Base-by-base conservation (phyloP, 768 basidiomycete species). In the Termitomyces sp. region DNA sequence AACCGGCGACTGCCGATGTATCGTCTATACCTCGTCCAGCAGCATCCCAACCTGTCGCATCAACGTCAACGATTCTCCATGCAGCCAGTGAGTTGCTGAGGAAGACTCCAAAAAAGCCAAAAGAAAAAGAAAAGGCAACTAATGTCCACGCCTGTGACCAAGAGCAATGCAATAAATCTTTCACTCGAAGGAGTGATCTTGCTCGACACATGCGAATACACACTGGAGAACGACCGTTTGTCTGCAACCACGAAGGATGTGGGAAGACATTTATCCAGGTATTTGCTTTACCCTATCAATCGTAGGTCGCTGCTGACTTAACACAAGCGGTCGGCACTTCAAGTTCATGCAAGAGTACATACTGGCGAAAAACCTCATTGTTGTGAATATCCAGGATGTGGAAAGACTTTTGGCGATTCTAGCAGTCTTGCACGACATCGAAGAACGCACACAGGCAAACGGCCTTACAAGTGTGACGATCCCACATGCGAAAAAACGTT, bases 191-290 rank as follows among this genome's bases (percentile, higher is more conserved):
- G 58, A 94, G 92, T 66, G 92, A 94, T 68, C 79, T 94, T 46
- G 81, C 84, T 42, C 84, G 92, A 28, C 92, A 95, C 68, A 89
- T 85, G 78, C 84, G 91, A 45, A 94, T 94, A 75, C 92, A 95
- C 65, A 94, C 92, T 0, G 92, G 92, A 18, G 92, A 94, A 70
- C 80, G 92, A 52, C 92, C 92, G 3, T 94, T 90, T 69, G 75
- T 85, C 13, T 94, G 92, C 63, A 75, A 77, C 34, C 79, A 90
- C 63, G 65, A 72, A 29, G 86, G 85, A 29, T 94, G 92, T 57
- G 90, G 90, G 52, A 95, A 94, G 77, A 89, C 89, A 3, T 95
- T 95, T 65, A 94, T 95, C 65, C 92, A 95, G 83, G 92, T 92
- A 70, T 55, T 70, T 54, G 48, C 37, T 34, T 37, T 41, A 55